Conservation (phyloP, 1,139 yeast species). For the Sugiyamaella sp. region DNA sequence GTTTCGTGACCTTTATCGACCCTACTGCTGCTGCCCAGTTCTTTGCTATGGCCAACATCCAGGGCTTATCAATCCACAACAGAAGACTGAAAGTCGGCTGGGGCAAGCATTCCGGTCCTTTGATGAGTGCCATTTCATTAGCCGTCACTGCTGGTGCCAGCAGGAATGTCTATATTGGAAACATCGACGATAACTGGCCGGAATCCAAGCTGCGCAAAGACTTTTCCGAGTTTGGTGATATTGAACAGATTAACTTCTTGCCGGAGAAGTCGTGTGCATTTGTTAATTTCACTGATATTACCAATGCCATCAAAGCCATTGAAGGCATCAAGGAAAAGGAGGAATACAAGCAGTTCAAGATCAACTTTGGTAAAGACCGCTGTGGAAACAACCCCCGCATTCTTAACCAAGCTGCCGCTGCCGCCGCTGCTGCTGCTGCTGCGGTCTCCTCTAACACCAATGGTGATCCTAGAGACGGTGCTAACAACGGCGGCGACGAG, state of each 20-base stretch:
- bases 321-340: constrained; percentile 59
- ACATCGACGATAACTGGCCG: constrained; percentile 57
- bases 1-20: constrained; percentile 89
- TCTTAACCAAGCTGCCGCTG: constrained; percentile 1
- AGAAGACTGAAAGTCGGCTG: constrained; percentile 87
- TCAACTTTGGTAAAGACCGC: constrained; percentile 90
- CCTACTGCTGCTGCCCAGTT: constrained; percentile 94
- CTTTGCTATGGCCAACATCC: constrained; percentile 82
- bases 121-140: constrained; percentile 74
- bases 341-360: constrained; percentile 57
- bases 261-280: constrained; percentile 88
- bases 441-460: no score
- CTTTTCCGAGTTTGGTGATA: constrained; percentile 83
- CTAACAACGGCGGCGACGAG: constrained; percentile 9
- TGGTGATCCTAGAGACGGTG: background rate
- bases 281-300: constrained; percentile 85
- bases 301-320: constrained; percentile 84
- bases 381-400: constrained; percentile 76
- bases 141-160: constrained; percentile 96
- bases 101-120: constrained; percentile 95
- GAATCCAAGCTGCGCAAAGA: constrained; percentile 68
- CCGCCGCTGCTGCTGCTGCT: background rate
- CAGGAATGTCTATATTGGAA: constrained; percentile 88
- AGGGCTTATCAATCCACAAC: constrained; percentile 79
- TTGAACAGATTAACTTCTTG: constrained; percentile 89